These are phyloP conservation scores for Bertia moriformis DNA, from an alignment of 2,329 filamentous ascomycete genomes.

Conservation along the genomic window DNA sequence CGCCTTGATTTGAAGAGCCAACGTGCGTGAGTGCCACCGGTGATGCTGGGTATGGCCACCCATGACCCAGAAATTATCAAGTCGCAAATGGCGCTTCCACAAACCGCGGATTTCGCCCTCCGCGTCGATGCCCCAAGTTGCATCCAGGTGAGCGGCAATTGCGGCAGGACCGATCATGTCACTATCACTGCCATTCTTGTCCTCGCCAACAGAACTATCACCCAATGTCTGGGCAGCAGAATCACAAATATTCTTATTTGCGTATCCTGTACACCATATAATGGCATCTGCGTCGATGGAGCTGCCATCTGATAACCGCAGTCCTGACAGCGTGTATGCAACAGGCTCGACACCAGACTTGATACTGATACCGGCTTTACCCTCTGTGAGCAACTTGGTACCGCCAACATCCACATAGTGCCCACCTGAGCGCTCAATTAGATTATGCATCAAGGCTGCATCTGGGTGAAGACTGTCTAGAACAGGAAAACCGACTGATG, in stretches of 20 bases:
- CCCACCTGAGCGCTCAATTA: constrained; percentile 21
- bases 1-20: constrained; percentile 19
- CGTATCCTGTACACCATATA: constrained; percentile 24
- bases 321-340: constrained; percentile 13
- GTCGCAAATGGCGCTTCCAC: constrained; percentile 17
- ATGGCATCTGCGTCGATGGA: constrained; percentile 18
- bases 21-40: constrained; percentile 15
- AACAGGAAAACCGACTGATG: background rate
- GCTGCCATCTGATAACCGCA: constrained; percentile 18
- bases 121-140: constrained; percentile 22
- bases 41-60: constrained; percentile 17
- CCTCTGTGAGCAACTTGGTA: constrained; percentile 14
- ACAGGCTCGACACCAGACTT: constrained; percentile 14
- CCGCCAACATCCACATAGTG: constrained; percentile 24
- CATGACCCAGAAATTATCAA: constrained; percentile 19
- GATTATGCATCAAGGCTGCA: constrained; percentile 11
- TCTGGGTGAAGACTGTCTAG: constrained; percentile 8
- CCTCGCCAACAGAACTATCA: constrained; percentile 1
- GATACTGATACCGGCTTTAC: constrained; percentile 13
- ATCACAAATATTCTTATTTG: constrained; percentile 12
- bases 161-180: constrained; percentile 10
- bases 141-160: constrained; percentile 16
- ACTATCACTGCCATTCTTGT: background rate
- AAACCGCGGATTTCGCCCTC: constrained; percentile 26
- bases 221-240: constrained; percentile 14